These are phyloP conservation scores for Triangularia verruculosa DNA, from an alignment of 2,329 filamentous ascomycete genomes.

Conservation along the genomic window DNA sequence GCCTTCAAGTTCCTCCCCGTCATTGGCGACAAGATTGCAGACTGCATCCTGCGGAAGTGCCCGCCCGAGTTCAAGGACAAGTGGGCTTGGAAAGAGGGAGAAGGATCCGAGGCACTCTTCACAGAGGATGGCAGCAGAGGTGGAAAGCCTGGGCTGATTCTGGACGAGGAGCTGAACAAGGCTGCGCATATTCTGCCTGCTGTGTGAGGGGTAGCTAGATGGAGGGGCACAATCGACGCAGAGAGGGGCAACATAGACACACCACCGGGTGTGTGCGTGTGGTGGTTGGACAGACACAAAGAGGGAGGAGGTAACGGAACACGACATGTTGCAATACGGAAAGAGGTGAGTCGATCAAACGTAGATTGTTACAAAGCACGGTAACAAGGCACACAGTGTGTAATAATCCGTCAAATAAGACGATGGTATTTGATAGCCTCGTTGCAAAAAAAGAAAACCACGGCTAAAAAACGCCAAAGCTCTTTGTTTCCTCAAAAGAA, in stretches of 20 bases:
- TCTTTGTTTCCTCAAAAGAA: background rate
- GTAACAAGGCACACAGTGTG: background rate
- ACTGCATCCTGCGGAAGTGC: constrained; percentile 48
- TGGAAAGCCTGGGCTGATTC: constrained; percentile 44
- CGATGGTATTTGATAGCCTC: constrained; percentile 18
- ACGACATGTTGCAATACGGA: background rate
- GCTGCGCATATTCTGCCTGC: background rate
- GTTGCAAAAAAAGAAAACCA: constrained; percentile 2
- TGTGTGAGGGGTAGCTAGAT: background rate
- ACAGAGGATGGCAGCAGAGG: constrained; percentile 55
- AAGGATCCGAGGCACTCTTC: constrained; percentile 5
- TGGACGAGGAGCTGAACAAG: constrained; percentile 44
- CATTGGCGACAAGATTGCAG: constrained; percentile 59
- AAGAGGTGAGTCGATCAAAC: constrained; percentile 6
- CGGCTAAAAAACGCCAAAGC: constrained; percentile 11
- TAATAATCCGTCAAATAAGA: constrained; percentile 11
- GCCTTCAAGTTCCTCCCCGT: constrained; percentile 69
- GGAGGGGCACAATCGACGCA: background rate
- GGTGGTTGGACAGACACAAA: too few species aligned
- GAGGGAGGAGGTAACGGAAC: background rate
- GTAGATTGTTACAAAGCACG: constrained; percentile 9
- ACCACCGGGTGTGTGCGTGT: background rate
- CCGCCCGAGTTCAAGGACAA: constrained; percentile 52
- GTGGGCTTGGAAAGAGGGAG: constrained; percentile 61
- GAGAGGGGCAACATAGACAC: background rate